Conservation (phyloP, 805 yeast species). For the Suhomyces canberraensis region DNA sequence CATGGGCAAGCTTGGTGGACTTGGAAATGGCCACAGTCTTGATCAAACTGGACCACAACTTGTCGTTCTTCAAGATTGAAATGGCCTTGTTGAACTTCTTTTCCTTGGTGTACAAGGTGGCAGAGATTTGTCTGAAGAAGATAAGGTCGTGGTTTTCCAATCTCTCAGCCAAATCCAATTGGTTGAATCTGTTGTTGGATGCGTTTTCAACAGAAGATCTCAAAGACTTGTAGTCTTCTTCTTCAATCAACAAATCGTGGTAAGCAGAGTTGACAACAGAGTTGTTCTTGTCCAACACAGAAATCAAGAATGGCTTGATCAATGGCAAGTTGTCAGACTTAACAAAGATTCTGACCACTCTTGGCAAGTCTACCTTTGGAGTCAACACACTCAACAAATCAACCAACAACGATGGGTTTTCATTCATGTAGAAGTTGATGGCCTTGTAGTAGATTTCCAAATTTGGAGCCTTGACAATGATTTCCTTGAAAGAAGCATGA, state of each 20-base stretch:
- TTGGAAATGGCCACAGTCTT: conserved; percentile 85
- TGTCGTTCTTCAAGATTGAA: conserved; percentile 83
- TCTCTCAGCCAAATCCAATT: conserved; percentile 86
- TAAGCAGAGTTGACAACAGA: conserved; percentile 91
- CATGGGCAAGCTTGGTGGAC: conserved; percentile 80
- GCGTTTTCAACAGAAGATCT: conserved; percentile 75
- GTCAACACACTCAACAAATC: conserved; percentile 82
- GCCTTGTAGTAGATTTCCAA: conserved; percentile 97
- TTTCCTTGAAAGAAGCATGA: conserved; percentile 90
- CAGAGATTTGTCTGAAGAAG: conserved; percentile 95
- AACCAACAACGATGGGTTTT: conserved; percentile 86
- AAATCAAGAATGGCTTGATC: conserved; percentile 90
- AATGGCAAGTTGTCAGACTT: conserved; percentile 94
- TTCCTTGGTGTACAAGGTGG: conserved; percentile 87
- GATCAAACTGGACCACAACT: conserved; percentile 92
- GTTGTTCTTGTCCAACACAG: conserved; percentile 86
- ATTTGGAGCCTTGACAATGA: conserved; percentile 90
- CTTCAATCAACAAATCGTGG: conserved; percentile 93
- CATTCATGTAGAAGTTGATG: conserved; percentile 86
- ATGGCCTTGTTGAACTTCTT: conserved; percentile 91
- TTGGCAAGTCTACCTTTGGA: conserved; percentile 88
- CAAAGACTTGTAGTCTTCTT: conserved; percentile 90
- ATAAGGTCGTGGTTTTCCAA: conserved; percentile 87
- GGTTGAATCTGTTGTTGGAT: conserved; percentile 86
- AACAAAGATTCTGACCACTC: conserved; percentile 92